Evolutionary conservation across 345 rosid genomes (phyloP).

Genomic region (Linum tenue): DNA sequence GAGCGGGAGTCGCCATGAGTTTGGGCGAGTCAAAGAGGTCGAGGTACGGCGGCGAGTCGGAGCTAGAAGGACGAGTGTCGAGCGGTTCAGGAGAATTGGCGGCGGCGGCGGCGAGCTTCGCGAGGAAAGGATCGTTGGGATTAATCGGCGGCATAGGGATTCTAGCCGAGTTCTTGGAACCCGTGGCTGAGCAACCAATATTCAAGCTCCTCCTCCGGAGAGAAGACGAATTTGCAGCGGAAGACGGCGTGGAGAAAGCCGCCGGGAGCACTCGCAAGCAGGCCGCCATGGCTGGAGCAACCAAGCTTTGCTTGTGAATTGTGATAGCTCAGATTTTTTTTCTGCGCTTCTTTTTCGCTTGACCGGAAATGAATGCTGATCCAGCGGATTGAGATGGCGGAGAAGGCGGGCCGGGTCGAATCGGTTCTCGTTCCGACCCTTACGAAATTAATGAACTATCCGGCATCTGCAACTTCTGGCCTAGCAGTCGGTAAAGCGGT

Average conservation of each 20-base stretch:
- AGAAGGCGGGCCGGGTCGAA: too few relatives aligned
- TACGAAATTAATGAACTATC: too few relatives aligned
- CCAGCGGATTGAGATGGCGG: too few relatives aligned
- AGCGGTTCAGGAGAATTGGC: constrained; percentile 48
- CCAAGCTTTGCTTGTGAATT: not conserved
- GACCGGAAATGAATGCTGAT: not conserved
- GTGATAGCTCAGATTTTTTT: too few relatives aligned
- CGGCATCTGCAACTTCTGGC: too few relatives aligned
- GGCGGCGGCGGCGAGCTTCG: constrained; percentile 51
- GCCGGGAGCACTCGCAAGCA: not conserved
- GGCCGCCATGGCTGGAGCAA: not conserved
- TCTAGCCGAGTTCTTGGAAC: constrained; percentile 35
- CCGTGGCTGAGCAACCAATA: not conserved
- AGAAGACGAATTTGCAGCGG: not conserved
- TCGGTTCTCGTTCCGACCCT: too few relatives aligned
- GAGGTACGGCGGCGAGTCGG: constrained; percentile 57
- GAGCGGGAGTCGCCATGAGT: constrained; percentile 81
- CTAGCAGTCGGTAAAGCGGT: too few relatives aligned
- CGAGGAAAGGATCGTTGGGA: constrained; percentile 71
- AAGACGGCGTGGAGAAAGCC: not conserved
- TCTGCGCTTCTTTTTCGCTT: too few relatives aligned
- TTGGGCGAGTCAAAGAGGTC: constrained; percentile 66
- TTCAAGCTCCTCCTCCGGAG: not conserved
- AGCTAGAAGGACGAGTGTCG: constrained; percentile 33
- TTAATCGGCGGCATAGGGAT: constrained; percentile 61